These are phyloP conservation scores for Trypanosoma vivax DNA, from an alignment of 208 protist species.

Conservation along the genomic window DNA sequence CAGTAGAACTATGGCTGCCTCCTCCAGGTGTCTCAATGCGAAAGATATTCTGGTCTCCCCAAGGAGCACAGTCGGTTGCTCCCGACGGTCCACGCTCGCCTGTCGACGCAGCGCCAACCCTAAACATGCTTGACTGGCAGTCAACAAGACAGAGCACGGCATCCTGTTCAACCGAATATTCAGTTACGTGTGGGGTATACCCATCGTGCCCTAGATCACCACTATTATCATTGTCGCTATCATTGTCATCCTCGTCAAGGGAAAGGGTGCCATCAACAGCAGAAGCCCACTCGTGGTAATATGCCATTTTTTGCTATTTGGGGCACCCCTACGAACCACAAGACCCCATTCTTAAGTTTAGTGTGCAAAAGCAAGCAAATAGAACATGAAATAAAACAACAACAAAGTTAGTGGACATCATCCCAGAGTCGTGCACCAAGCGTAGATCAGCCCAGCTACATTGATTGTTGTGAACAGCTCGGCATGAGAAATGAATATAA, in stretches of 20 bases:
- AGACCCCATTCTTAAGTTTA: no score
- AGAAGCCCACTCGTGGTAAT: not conserved
- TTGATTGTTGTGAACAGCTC: no score
- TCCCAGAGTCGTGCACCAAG: not conserved
- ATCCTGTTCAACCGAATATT: slow-evolving; percentile 30
- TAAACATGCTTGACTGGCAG: slow-evolving; percentile 59
- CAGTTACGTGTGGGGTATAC: not conserved
- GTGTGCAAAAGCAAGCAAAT: no score
- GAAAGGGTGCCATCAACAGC: not conserved
- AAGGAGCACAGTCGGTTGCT: no score
- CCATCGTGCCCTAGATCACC: slow-evolving; percentile 10
- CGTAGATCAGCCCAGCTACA: not conserved
- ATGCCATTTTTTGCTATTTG: not conserved
- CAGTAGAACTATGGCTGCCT: slow-evolving; percentile 10
- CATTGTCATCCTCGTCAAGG: not conserved
- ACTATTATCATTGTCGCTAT: slow-evolving; percentile 24
- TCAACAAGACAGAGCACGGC: slow-evolving; percentile 76
- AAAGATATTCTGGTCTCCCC: slow-evolving; percentile 4
- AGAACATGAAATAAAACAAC: slow-evolving; percentile 1
- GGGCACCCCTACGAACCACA: no score
- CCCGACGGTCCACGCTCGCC: not conserved
- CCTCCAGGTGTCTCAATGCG: not conserved
- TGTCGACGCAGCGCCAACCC: not conserved
- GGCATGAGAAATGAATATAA: no score
- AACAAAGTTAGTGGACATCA: not conserved